phyloP scores from a whole-genome alignment of 2,329 filamentous ascomycete genomes.

The Mycocentrospora acerina region DNA sequence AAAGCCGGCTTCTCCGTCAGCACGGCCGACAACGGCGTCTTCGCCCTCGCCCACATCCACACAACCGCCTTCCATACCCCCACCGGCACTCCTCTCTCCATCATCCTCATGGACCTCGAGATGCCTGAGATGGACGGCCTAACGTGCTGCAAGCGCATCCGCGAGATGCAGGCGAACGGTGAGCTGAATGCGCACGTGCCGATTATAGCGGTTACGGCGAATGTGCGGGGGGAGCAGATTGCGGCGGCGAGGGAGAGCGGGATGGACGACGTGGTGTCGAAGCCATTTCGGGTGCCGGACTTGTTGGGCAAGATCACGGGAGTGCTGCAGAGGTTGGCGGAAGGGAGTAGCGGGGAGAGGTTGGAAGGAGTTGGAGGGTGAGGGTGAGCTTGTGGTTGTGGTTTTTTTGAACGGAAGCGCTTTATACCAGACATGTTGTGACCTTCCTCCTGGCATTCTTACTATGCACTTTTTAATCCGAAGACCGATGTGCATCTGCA shows the following conservation, averaged over 20 bases:
- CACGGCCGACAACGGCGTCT: constrained; percentile 37
- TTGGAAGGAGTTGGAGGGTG: constrained; percentile 3
- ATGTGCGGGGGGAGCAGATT: constrained; percentile 39
- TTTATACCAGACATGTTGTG: no score
- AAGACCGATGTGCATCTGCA: no score
- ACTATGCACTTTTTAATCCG: no score
- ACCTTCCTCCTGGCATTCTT: background rate
- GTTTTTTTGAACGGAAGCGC: background rate
- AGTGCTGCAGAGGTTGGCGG: constrained; percentile 17
- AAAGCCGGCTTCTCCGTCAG: constrained; percentile 31
- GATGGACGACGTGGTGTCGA: constrained; percentile 40
- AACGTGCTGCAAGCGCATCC: constrained; percentile 34
- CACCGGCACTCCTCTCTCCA: constrained; percentile 21
- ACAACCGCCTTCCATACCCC: constrained; percentile 17
- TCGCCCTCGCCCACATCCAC: constrained; percentile 28
- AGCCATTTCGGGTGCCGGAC: constrained; percentile 38
- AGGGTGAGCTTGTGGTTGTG: constrained; percentile 1
- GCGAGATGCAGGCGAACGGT: constrained; percentile 28
- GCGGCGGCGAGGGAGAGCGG: constrained; percentile 30
- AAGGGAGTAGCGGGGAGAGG: background rate
- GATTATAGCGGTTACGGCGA: constrained; percentile 41
- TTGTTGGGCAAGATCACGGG: constrained; percentile 29
- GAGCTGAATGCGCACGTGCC: constrained; percentile 31
- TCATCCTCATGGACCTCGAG: constrained; percentile 42
- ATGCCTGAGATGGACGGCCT: constrained; percentile 45